These are phyloP conservation scores for Saussurea involucrata DNA, from an alignment of 129 eudicot species.

Conservation along the genomic window DNA sequence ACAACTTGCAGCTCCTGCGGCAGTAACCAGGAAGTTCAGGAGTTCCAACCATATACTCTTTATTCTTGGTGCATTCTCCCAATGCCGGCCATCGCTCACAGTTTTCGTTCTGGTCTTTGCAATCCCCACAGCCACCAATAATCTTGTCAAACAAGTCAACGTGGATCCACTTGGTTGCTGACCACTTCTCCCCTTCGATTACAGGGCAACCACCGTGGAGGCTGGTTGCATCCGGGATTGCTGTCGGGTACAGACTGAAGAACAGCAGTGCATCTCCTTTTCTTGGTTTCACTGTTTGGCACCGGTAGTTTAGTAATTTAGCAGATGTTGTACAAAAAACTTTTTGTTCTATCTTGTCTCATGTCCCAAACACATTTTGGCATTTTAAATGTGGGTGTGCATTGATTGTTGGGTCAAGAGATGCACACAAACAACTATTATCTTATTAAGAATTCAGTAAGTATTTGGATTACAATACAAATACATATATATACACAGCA, in stretches of 20 bases:
- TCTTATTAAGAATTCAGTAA: no score
- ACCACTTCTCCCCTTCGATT: conserved; percentile 81
- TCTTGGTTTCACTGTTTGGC: conserved; percentile 71
- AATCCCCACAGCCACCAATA: conserved; percentile 42
- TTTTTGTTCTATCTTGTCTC: no score
- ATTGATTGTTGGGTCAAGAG: no score
- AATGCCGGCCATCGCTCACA: conserved; percentile 89
- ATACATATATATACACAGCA: no score
- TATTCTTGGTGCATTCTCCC: conserved; percentile 81
- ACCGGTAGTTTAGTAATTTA: no score
- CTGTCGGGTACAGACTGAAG: conserved; percentile 79
- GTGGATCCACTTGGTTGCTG: conserved; percentile 92
- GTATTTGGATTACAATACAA: no score
- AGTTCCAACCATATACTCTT: conserved; percentile 79
- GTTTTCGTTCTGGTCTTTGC: conserved; percentile 53
- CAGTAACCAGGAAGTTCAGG: conserved; percentile 74
- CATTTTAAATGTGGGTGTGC: not conserved
- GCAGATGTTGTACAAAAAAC: no score
- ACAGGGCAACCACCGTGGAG: conserved; percentile 92
- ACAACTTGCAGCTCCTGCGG: conserved; percentile 73
- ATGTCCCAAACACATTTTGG: not conserved
- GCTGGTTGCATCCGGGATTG: conserved; percentile 64
- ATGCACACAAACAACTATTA: no score
- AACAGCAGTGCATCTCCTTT: conserved; percentile 97
- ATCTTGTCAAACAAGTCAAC: conserved; percentile 74